Evolutionary conservation across 2,329 filamentous ascomycete species (phyloP).

Genomic region (Drechslerella coelobrocha): DNA sequence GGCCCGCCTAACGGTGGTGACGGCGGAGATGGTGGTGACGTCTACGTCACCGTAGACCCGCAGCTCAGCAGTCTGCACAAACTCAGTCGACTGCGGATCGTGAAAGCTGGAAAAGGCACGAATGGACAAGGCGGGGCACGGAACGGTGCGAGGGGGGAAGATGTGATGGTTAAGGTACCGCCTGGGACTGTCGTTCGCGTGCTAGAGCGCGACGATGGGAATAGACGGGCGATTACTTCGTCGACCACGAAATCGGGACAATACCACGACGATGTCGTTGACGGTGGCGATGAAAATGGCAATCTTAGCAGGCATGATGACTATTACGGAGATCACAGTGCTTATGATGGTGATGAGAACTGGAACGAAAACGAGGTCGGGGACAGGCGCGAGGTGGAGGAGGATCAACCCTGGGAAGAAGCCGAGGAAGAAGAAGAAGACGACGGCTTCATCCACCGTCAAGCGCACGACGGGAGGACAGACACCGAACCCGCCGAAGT

Average conservation of each 20-base stretch:
- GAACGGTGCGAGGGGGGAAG: conserved; percentile 80
- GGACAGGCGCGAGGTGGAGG: too few relatives aligned
- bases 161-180: conserved; percentile 86
- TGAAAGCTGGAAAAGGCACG: conserved; percentile 77
- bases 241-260: conserved; percentile 63
- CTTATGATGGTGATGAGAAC: conserved; percentile 56
- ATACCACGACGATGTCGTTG: conserved; percentile 60
- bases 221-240: too few relatives aligned
- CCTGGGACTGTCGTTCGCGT: conserved; percentile 91
- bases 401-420: conserved; percentile 1
- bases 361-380: conserved; percentile 13
- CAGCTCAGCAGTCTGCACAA: conserved; percentile 89
- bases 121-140: conserved; percentile 77
- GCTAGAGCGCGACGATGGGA: conserved; percentile 72
- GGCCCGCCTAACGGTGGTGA: conserved; percentile 95
- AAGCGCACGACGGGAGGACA: conserved; percentile 35
- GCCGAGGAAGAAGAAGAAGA: conserved; percentile 34
- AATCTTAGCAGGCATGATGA: conserved; percentile 52
- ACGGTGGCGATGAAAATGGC: conserved; percentile 51
- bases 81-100: conserved; percentile 75
- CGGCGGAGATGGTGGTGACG: conserved; percentile 85
- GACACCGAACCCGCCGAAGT: conserved; percentile 22
- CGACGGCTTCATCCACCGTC: conserved; percentile 22
- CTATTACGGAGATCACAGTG: conserved; percentile 60
- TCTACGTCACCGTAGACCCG: conserved; percentile 89